Evolutionary conservation across 1,139 yeast genomes (phyloP).

Genomic region (Yamadazyma kanchanaburiensis): DNA sequence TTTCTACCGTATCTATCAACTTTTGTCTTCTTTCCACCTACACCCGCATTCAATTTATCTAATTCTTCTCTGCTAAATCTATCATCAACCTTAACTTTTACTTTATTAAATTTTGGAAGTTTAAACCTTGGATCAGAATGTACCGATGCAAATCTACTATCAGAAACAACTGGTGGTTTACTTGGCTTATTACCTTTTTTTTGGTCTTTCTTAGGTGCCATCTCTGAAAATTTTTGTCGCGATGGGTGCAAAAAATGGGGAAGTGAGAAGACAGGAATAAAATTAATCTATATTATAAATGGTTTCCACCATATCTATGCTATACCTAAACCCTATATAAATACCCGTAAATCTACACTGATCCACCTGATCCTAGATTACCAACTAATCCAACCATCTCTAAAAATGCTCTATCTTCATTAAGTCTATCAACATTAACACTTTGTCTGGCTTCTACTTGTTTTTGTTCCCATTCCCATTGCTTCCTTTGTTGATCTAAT

Average conservation of each 20-base stretch:
- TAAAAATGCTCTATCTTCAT: constrained; percentile 80
- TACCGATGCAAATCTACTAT: constrained; percentile 74
- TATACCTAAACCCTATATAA: not conserved
- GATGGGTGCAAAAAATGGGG: constrained; percentile 3
- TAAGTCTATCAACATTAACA: constrained; percentile 60
- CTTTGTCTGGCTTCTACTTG: constrained; percentile 78
- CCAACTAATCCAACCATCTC: constrained; percentile 93
- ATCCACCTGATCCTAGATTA: constrained; percentile 56
- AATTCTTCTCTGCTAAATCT: constrained; percentile 78
- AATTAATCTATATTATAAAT: not conserved
- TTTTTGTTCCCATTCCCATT: constrained; percentile 89
- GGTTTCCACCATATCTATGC: not conserved
- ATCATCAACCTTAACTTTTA: constrained; percentile 79
- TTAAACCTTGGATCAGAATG: constrained; percentile 89
- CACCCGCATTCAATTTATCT: constrained; percentile 51
- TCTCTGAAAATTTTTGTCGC: constrained; percentile 1
- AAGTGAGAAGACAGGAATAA: not conserved
- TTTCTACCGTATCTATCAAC: constrained; percentile 89
- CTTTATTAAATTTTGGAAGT: constrained; percentile 63
- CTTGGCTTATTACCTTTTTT: not conserved
- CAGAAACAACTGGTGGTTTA: constrained; percentile 44
- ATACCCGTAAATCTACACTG: constrained; percentile 13
- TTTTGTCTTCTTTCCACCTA: constrained; percentile 48
- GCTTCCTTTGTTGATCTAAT: constrained; percentile 67
- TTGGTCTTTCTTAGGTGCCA: constrained; percentile 20